These are phyloP conservation scores for Blastocystis sp. DNA, from an alignment of 352 stramenopile genomes.

Conservation along the genomic window DNA sequence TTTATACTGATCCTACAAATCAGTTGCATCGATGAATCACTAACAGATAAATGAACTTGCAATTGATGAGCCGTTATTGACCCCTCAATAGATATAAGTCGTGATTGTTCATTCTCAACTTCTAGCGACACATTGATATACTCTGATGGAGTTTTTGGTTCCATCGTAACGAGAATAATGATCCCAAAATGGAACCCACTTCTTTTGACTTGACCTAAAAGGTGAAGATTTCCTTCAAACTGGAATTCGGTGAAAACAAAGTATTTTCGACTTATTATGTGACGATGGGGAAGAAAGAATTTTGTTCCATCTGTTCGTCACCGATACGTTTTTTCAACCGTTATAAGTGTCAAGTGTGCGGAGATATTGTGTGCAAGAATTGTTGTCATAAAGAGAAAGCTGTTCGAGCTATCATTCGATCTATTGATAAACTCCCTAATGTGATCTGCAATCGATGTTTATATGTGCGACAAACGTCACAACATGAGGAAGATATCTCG, in stretches of 20 bases:
- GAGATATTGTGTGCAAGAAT: constrained; percentile 9
- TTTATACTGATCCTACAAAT: not conserved
- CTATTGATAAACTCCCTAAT: not conserved
- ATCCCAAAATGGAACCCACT: not conserved
- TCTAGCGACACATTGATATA: not conserved
- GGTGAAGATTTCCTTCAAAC: too few relatives aligned
- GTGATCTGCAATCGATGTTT: constrained; percentile 38
- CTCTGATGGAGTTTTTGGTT: not conserved
- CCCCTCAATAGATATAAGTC: not conserved
- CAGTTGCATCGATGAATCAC: not conserved
- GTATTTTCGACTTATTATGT: not conserved
- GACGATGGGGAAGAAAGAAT: not conserved
- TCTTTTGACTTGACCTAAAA: not conserved
- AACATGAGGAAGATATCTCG: not conserved
- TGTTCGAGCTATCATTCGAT: not conserved
- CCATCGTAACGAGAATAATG: not conserved
- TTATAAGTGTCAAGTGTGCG: constrained; percentile 19
- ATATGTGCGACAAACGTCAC: not conserved
- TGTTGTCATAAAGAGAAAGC: constrained; percentile 22
- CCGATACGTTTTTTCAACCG: not conserved
- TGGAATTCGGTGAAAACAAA: not conserved
- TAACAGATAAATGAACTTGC: not conserved
- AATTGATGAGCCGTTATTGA: not conserved
- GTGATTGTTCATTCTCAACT: not conserved
- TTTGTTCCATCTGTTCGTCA: not conserved